phyloP scores from a whole-genome alignment of 192 early-diverging fungal genomes.

The Diversispora eburnea region DNA sequence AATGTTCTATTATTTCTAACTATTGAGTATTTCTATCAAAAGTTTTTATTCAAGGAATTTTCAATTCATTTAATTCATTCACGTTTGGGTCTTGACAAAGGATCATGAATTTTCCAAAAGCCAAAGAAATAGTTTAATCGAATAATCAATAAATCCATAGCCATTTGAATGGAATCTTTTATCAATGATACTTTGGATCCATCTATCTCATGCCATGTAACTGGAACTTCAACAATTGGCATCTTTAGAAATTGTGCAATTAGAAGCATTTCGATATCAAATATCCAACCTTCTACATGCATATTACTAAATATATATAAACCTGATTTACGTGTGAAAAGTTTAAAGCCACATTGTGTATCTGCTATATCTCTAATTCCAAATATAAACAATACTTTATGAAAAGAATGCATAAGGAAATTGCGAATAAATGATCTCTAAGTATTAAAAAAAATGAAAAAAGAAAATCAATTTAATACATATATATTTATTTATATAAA shows the following conservation, averaged over 20 bases:
- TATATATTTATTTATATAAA: neutral
- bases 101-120: conserved; percentile 56
- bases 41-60: too few species aligned
- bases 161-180: conserved; percentile 86
- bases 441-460: neutral
- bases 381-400: conserved; percentile 80
- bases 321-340: conserved; percentile 78
- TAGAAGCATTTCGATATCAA: conserved; percentile 94
- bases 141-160: conserved; percentile 81
- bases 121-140: conserved; percentile 81
- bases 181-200: conserved; percentile 90
- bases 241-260: conserved; percentile 68
- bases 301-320: conserved; percentile 78
- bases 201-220: conserved; percentile 96
- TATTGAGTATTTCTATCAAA: too few species aligned
- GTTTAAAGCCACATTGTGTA: conserved; percentile 98
- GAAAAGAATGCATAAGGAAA: conserved; percentile 93
- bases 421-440: conserved; percentile 90
- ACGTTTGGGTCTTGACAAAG: neutral
- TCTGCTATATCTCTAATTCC: conserved; percentile 87
- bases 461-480: conserved; percentile 1
- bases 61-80: neutral
- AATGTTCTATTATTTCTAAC: too few species aligned
- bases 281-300: conserved; percentile 97
- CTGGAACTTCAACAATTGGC: conserved; percentile 83